phyloP scores from a whole-genome alignment of 176 grass and related monocot species.

The Oryza coarctata region DNA sequence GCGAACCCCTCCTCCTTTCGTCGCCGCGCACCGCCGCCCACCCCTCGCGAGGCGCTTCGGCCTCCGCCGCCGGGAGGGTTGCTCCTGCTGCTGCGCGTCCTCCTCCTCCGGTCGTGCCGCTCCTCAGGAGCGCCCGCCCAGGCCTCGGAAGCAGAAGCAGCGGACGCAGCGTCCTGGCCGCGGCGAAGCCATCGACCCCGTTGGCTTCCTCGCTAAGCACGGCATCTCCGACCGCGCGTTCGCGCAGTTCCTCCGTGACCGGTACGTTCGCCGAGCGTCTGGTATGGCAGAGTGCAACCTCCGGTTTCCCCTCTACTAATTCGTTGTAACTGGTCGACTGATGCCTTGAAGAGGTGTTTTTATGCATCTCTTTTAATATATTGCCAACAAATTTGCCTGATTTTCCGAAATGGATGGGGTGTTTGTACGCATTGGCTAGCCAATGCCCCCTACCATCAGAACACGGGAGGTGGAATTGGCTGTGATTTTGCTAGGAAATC shows the following conservation, averaged over 20 bases:
- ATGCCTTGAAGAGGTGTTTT: not conserved
- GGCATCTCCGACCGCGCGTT: slow-evolving; percentile 73
- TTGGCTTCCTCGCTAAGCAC: slow-evolving; percentile 74
- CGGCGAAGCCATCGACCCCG: slow-evolving; percentile 55
- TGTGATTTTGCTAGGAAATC: not conserved
- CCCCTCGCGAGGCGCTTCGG: not conserved
- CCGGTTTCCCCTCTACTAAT: not conserved
- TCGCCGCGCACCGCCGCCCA: not conserved
- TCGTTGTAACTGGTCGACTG: not conserved
- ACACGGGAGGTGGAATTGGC: not conserved
- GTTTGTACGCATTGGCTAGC: too few relatives aligned
- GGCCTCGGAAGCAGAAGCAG: slow-evolving; percentile 40
- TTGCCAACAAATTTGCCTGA: not conserved
- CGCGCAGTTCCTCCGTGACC: slow-evolving; percentile 80
- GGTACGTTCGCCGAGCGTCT: slow-evolving; percentile 44
- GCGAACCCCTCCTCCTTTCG: slow-evolving; percentile 4
- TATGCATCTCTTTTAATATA: not conserved
- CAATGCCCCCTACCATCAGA: not conserved
- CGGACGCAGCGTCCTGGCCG: slow-evolving; percentile 10
- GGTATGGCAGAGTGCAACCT: not conserved
- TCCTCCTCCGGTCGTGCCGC: not conserved
- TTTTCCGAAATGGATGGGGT: too few relatives aligned
- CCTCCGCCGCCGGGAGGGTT: not conserved
- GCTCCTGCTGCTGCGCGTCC: slow-evolving; percentile 29
- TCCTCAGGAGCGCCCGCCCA: slow-evolving; percentile 35